Percentiles rank a stretch among this genome's conserved stretches.
These are phyloP conservation scores for Reutealis trisperma DNA, from an alignment of 345 rosid species.

Conservation along the genomic window DNA sequence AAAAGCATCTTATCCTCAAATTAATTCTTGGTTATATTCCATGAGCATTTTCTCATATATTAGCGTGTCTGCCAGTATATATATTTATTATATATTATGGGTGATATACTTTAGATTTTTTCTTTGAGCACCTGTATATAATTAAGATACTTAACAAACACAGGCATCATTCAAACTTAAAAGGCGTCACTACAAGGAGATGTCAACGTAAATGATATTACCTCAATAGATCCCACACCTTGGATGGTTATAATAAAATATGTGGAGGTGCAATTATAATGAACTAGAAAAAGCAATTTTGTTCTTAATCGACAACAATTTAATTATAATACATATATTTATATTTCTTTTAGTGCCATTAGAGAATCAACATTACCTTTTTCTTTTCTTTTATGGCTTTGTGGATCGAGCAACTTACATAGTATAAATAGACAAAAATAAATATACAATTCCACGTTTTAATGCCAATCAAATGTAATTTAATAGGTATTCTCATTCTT, in stretches of 20 bases:
- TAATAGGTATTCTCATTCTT: too few species aligned
- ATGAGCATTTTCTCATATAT: too few species aligned
- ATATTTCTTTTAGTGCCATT: not conserved
- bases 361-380: not conserved
- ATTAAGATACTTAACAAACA: too few species aligned
- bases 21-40: too few species aligned
- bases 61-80: too few species aligned
- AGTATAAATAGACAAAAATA: not conserved
- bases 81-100: too few species aligned
- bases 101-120: too few species aligned
- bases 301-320: not conserved
- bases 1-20: too few species aligned
- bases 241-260: not conserved
- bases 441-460: not conserved
- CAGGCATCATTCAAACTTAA: too few species aligned
- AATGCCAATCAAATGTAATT: too few species aligned
- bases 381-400: not conserved
- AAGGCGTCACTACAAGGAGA: not conserved
- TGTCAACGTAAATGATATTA: not conserved
- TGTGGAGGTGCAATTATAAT: not conserved
- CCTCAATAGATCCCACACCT: not conserved
- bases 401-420: not conserved
- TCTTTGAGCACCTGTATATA: too few species aligned
- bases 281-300: not conserved
- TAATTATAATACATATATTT: not conserved